Base-by-base conservation (phyloP, 768 basidiomycete genomes). In the Pleurotus salmoneostramineus region DNA sequence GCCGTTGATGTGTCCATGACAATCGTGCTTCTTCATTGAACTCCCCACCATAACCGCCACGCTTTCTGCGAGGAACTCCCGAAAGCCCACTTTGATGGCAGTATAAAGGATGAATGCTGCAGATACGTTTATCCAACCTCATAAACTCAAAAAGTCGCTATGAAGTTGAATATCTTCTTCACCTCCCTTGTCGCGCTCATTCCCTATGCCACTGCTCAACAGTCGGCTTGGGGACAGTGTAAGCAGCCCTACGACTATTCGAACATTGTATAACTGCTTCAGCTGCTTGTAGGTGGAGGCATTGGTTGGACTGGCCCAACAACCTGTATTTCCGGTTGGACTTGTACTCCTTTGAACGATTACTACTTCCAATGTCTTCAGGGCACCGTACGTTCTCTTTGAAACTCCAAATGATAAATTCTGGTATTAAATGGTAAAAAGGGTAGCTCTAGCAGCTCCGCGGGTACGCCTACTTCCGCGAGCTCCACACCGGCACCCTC, bases 301-400 rank as follows among this genome's bases (percentile, higher is more conserved):
- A 64, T 64, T 14, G 69, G 71, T 3, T 77, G 72, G 72, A 66
- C 62, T 46, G 75, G 74, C 14, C 59, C 60, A 3, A 74, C 72
- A 12, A 68, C 68, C 3, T 77, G 76, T 60, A 70, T 64, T 3
- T 60, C 72, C 46, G 73, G 74, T 1, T 51, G 71, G 32, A 62
- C 63, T 3, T 77, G 76, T 59, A 65, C 58, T 31, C 44, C 44
- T 4, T 14, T 67, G 4, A 76, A 74, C 54, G 61, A 66, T n/a
- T 76, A 56, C 10, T 76, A 72, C 59, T 72, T 37, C 7, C 52
- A 54, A 31, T 54, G 52, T 31, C 52, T 54, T 17, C 52, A 54
- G 27, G 35, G 27, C 31, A 14, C 50, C 31, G 52, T 54, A 54
- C 8, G 37, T 54, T 32, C 37, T 40, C 37, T 11, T 6, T 45